Evolutionary conservation across 2,329 filamentous ascomycete species (phyloP).

Genomic region (Juglanconis oblonga): DNA sequence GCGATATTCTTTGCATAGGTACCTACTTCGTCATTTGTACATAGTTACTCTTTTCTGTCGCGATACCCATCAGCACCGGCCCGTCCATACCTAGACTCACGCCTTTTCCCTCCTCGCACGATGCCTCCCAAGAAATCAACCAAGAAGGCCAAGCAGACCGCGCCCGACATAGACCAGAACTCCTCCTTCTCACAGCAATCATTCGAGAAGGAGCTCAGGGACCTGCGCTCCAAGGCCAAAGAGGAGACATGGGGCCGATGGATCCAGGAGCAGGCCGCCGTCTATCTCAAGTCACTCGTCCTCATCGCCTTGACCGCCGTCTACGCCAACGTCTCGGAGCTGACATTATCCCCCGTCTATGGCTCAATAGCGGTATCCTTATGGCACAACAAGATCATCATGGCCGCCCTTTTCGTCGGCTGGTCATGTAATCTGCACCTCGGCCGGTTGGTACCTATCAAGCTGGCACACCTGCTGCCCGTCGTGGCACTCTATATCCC

Average conservation of each 20-base stretch:
- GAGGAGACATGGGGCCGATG: slow-evolving; percentile 32
- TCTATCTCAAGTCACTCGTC: slow-evolving; percentile 40
- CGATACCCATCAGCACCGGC: neutral
- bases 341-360: slow-evolving; percentile 82
- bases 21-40: neutral
- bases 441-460: slow-evolving; percentile 44
- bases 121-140: slow-evolving; percentile 28
- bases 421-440: slow-evolving; percentile 66
- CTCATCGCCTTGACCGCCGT: slow-evolving; percentile 58
- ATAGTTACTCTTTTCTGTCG: neutral
- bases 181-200: slow-evolving; percentile 45
- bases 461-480: slow-evolving; percentile 58
- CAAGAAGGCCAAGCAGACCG: slow-evolving; percentile 21
- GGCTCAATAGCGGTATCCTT: slow-evolving; percentile 75
- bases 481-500: slow-evolving; percentile 75
- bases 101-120: neutral
- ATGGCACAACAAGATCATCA: slow-evolving; percentile 67
- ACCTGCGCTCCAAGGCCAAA: slow-evolving; percentile 44
- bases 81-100: neutral
- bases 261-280: slow-evolving; percentile 33
- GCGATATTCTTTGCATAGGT: neutral
- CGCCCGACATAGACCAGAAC: slow-evolving; percentile 25
- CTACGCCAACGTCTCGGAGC: slow-evolving; percentile 68
- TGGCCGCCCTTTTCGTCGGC: slow-evolving; percentile 65
- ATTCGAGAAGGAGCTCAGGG: slow-evolving; percentile 53